These are phyloP conservation scores for Tylopilus vinaceipallidus DNA, from an alignment of 768 basidiomycete genomes.

Conservation along the genomic window DNA sequence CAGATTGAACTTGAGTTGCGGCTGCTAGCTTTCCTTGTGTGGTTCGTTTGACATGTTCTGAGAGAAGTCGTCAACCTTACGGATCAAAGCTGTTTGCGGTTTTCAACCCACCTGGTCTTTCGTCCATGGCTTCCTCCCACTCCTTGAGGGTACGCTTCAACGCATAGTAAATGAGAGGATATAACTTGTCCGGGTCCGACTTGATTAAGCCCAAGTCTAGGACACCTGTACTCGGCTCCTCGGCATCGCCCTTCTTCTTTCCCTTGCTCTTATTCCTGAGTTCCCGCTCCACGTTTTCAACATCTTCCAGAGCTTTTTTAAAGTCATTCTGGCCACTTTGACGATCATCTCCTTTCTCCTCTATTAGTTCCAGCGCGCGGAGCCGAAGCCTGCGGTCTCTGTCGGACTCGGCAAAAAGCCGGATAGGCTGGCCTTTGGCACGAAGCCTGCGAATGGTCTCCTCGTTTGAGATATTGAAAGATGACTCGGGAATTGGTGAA, in stretches of 20 bases:
- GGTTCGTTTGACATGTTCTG: conserved; percentile 83
- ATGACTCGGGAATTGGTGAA: conserved; percentile 38
- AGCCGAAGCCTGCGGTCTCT: conserved; percentile 88
- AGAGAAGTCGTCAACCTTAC: background rate
- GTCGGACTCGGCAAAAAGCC: conserved; percentile 93
- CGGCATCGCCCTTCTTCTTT: conserved; percentile 60
- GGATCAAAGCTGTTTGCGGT: background rate
- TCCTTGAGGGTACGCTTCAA: conserved; percentile 91
- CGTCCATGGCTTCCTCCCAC: conserved; percentile 95
- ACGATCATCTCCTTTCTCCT: conserved; percentile 79
- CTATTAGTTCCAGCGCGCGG: conserved; percentile 91
- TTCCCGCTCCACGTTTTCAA: conserved; percentile 74
- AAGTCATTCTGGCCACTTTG: conserved; percentile 94
- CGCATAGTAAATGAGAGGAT: conserved; percentile 96
- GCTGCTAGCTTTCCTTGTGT: conserved; percentile 93
- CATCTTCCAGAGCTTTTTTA: conserved; percentile 83
- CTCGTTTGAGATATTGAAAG: conserved; percentile 90
- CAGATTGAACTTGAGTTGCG: conserved; percentile 93
- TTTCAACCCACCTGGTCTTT: conserved; percentile 72
- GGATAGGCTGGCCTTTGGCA: conserved; percentile 89
- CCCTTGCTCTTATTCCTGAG: conserved; percentile 53
- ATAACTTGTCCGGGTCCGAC: conserved; percentile 90
- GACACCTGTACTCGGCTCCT: conserved; percentile 50
- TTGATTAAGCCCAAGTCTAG: conserved; percentile 83
- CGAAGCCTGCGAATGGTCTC: conserved; percentile 89